These are phyloP conservation scores for Acidomyces sp. DNA, from an alignment of 495 filamentous ascomycete species.

Conservation along the genomic window DNA sequence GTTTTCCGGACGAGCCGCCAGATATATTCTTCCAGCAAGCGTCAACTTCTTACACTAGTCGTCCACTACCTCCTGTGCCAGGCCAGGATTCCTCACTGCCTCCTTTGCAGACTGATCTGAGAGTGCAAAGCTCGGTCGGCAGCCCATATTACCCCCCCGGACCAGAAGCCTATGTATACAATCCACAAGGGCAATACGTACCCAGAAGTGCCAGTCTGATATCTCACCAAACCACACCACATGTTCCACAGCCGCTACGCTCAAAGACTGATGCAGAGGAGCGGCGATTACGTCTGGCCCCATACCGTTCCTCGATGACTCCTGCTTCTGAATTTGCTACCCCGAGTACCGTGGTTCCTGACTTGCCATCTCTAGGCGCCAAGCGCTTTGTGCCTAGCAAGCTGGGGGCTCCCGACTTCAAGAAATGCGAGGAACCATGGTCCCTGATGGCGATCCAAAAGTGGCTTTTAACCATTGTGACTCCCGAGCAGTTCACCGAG, in stretches of 20 bases:
- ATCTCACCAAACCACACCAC: slow-evolving; percentile 66
- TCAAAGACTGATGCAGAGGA: slow-evolving; percentile 90
- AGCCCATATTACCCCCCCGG: slow-evolving; percentile 8
- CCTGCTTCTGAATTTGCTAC: slow-evolving; percentile 26
- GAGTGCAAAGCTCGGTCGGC: background rate
- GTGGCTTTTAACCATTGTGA: slow-evolving; percentile 75
- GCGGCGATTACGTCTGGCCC: slow-evolving; percentile 39
- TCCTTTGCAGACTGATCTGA: slow-evolving; percentile 10
- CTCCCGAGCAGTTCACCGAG: slow-evolving; percentile 61
- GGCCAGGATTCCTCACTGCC: slow-evolving; percentile 20
- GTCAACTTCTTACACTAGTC: slow-evolving; percentile 36
- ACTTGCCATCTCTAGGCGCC: slow-evolving; percentile 33
- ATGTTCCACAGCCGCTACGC: slow-evolving; percentile 65
- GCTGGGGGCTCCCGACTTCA: slow-evolving; percentile 70
- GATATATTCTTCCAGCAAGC: slow-evolving; percentile 93
- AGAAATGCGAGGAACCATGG: slow-evolving; percentile 81
- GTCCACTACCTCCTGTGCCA: slow-evolving; percentile 74
- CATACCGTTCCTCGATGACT: slow-evolving; percentile 34
- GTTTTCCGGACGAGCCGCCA: slow-evolving; percentile 48
- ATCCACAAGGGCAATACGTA: slow-evolving; percentile 32
- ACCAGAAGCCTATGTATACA: slow-evolving; percentile 15
- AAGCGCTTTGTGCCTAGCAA: slow-evolving; percentile 25
- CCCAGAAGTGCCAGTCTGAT: slow-evolving; percentile 79
- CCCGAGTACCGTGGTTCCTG: slow-evolving; percentile 37
- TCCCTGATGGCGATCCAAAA: slow-evolving; percentile 73